phyloP scores from a whole-genome alignment of 1,139 yeast species.

The Kodamaea derodonti region DNA sequence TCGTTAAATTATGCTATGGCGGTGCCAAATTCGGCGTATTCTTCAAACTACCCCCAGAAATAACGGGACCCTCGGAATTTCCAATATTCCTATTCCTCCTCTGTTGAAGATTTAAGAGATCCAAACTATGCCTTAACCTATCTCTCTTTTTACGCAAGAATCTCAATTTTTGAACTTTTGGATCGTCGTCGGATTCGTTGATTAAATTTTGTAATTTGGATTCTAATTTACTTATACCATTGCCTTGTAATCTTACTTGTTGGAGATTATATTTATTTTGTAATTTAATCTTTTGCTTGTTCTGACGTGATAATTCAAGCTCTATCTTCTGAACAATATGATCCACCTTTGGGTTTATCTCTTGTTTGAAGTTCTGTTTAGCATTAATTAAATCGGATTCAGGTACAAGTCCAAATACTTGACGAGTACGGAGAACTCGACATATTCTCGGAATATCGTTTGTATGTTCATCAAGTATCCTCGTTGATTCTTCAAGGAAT shows the following conservation, averaged over 20 bases:
- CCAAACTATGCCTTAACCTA: slow-evolving; percentile 33
- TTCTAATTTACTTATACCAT: slow-evolving; percentile 7
- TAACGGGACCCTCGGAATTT: slow-evolving; percentile 5
- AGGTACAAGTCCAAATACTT: slow-evolving; percentile 42
- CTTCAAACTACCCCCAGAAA: slow-evolving; percentile 1
- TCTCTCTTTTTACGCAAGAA: slow-evolving; percentile 36
- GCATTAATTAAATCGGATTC: slow-evolving; percentile 40
- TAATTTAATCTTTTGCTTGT: slow-evolving; percentile 23
- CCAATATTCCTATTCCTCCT: slow-evolving; percentile 10
- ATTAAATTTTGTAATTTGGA: slow-evolving; percentile 4
- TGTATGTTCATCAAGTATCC: slow-evolving; percentile 29
- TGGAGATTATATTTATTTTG: slow-evolving; percentile 32
- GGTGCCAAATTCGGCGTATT: slow-evolving; percentile 7
- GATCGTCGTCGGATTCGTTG: slow-evolving; percentile 22
- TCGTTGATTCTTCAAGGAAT: slow-evolving; percentile 28
- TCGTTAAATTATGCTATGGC: background rate
- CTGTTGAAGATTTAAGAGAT: slow-evolving; percentile 15
- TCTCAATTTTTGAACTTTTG: slow-evolving; percentile 19
- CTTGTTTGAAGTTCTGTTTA: slow-evolving; percentile 25
- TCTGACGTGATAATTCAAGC: slow-evolving; percentile 15
- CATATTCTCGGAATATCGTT: slow-evolving; percentile 32
- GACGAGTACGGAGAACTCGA: slow-evolving; percentile 30
- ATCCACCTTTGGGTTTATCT: slow-evolving; percentile 30
- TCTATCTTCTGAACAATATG: slow-evolving; percentile 12
- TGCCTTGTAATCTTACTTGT: slow-evolving; percentile 28